phyloP scores from a whole-genome alignment of 805 yeast genomes.

The Yamadazyma kitorensis region DNA sequence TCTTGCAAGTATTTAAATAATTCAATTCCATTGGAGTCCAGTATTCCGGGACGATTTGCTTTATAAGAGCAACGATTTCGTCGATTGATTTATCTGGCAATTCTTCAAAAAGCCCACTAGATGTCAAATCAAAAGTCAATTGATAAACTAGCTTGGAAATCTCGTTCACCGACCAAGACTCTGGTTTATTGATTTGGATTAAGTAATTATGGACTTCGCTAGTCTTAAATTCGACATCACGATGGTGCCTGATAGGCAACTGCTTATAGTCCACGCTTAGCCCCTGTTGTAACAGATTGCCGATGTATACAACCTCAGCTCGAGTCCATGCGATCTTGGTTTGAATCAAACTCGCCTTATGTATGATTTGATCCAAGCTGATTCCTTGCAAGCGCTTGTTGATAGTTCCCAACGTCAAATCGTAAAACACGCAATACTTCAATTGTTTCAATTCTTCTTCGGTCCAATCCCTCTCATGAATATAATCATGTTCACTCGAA shows the following conservation, averaged over 20 bases:
- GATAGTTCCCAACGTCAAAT: conserved; percentile 9
- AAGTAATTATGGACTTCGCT: neutral
- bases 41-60: neutral
- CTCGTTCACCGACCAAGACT: conserved; percentile 10
- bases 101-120: conserved; percentile 11
- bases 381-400: conserved; percentile 1
- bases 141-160: conserved; percentile 9
- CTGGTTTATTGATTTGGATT: neutral
- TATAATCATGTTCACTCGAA: conserved; percentile 12
- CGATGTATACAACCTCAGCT: conserved; percentile 10
- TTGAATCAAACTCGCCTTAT: neutral
- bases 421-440: conserved; percentile 10
- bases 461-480: conserved; percentile 3
- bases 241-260: conserved; percentile 5
- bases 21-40: conserved; percentile 6
- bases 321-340: conserved; percentile 6
- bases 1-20: conserved; percentile 4
- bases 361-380: conserved; percentile 1
- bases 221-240: neutral
- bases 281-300: neutral
- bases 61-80: conserved; percentile 8
- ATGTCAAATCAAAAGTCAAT: conserved; percentile 12
- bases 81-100: conserved; percentile 13
- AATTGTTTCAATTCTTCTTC: conserved; percentile 5
- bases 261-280: neutral